Percentiles rank a stretch among this genome's conserved stretches.
Conservation (phyloP, 768 basidiomycete species). For the Thelephora ganbajun region DNA sequence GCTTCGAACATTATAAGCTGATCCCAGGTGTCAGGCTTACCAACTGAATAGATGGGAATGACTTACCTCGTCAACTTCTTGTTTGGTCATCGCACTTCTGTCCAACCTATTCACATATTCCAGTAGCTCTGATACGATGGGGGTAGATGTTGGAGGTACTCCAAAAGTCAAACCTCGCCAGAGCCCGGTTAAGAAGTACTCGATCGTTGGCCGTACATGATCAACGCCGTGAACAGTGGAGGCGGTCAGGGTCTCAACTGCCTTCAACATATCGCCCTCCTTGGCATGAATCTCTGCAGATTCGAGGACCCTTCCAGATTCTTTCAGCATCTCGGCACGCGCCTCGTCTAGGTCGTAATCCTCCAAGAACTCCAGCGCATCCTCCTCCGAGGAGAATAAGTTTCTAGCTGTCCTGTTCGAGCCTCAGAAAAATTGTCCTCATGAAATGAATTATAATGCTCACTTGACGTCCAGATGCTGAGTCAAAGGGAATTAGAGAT, state of each 20-base stretch:
- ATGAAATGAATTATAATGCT: too few species aligned
- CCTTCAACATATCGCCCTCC: slow-evolving; percentile 32
- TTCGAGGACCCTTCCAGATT: slow-evolving; percentile 26
- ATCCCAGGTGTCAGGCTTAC: neutral
- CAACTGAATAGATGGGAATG: neutral
- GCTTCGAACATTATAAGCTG: neutral
- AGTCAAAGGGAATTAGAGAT: slow-evolving; percentile 17
- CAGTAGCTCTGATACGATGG: neutral
- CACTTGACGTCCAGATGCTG: neutral
- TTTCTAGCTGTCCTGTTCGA: slow-evolving; percentile 26
- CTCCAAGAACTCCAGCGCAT: slow-evolving; percentile 42
- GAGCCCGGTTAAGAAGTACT: slow-evolving; percentile 26
- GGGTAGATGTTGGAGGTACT: slow-evolving; percentile 1
- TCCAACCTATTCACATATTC: neutral
- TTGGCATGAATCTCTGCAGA: slow-evolving; percentile 40
- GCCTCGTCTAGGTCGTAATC: slow-evolving; percentile 37
- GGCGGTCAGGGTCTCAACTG: slow-evolving; percentile 29
- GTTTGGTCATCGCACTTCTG: neutral
- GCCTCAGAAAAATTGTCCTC: too few species aligned
- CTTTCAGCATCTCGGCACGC: slow-evolving; percentile 29
- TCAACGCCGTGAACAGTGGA: neutral
- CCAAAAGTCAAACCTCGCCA: slow-evolving; percentile 35
- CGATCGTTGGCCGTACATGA: neutral
- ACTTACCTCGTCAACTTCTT: neutral
- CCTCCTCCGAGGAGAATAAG: slow-evolving; percentile 37